Evolutionary conservation across 345 rosid genomes (phyloP).

Genomic region (Camelina laxa): DNA sequence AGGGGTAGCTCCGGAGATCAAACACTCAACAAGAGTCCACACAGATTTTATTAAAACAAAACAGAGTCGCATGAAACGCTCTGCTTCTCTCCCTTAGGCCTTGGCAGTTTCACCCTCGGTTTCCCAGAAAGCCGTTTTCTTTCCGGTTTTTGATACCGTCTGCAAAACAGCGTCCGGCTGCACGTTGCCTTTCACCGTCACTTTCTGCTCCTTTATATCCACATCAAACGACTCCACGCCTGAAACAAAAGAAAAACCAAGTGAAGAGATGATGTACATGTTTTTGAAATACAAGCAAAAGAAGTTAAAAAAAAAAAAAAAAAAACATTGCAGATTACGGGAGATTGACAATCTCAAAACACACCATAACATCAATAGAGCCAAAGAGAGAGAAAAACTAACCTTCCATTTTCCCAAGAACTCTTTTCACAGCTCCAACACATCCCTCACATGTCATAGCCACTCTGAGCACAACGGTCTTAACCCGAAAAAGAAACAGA

Average conservation of each 20-base stretch:
- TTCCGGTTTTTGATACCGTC: conserved; percentile 83
- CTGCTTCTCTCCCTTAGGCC: conserved; percentile 26
- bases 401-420: conserved; percentile 86
- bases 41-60: conserved; percentile 5
- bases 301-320: too few species aligned
- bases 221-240: conserved; percentile 84
- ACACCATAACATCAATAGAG: background rate
- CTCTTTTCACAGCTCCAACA: conserved; percentile 88
- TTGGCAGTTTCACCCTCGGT: conserved; percentile 33
- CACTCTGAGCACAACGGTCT: conserved; percentile 90
- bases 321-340: background rate
- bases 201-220: conserved; percentile 85
- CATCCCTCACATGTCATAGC: conserved; percentile 90
- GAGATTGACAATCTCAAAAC: background rate
- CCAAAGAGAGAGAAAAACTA: background rate
- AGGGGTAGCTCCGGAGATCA: conserved; percentile 10
- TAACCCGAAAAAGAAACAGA: too few species aligned
- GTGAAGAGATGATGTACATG: background rate
- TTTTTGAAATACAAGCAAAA: background rate
- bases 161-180: conserved; percentile 78
- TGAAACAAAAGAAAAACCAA: background rate
- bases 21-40: too few species aligned
- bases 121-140: conserved; percentile 81
- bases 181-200: conserved; percentile 85
- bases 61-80: conserved; percentile 14